Evolutionary conservation across 1,284 basidiomycete species (phyloP), one percentile per base, ranked within the genome.

Genomic region (Puccinia horiana): DNA sequence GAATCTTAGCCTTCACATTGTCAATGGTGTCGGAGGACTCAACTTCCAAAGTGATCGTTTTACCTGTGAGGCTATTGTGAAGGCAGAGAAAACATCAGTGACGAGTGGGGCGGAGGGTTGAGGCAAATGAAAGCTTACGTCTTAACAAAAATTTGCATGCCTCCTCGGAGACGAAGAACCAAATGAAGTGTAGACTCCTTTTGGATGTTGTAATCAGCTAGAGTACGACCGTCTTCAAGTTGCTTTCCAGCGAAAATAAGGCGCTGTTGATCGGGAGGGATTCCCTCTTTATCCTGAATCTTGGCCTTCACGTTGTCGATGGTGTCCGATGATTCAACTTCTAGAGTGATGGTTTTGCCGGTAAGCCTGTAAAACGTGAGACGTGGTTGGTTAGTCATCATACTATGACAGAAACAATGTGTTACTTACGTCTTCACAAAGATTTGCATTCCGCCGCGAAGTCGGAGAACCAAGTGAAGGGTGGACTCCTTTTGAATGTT

Each of bases 401-500:
- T 83, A 86, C n/a, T 58, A 32, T 40, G 40, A 32, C 42, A 12
- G n/a, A 2, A 58, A 26, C 56, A n/a, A 5, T 18, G 23, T 5
- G 52, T n/a, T 16, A 40, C 69, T 58, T 40, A 75, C 73, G 73
- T 75, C 85, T 87, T 87, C 83, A 87, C 86, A 61, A 87, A 87
- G 81, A 87, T 86, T 80, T 86, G 86, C 86, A 86, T 86, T 83
- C 93, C 93, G 88, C 93, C 86, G 90, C 91, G 90, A 63, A 92
- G 90, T 88, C 94, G 92, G 83, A 98, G 92, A 84, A 99, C 96
- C 84, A 98, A 89, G 89, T 99, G 96, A 84, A 99, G 93, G 82
- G 96, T 99, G 54, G 92, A 93, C 89, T 95, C 94, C 90, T 95
- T 95, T 89, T 95, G 96, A 86, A 98, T 98, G 91, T 93, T 94